A percentile compares a stretch with the other conserved stretches of the same genome.
Evolutionary conservation across 1,284 basidiomycete species (phyloP).

Genomic region (Cryptococcus sp.): DNA sequence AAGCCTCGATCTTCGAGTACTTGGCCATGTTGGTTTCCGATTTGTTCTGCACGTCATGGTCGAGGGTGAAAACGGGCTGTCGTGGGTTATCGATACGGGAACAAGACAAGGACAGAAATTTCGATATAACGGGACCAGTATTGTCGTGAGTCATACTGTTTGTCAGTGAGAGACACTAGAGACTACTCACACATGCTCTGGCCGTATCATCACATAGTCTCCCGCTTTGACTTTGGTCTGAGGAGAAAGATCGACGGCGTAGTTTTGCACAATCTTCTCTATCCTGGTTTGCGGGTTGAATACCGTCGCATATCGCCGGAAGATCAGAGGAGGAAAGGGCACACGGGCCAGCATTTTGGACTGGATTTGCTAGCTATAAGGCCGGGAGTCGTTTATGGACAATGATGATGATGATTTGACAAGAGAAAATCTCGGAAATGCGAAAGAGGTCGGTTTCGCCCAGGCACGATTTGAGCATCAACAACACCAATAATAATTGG

Average conservation of each 20-base stretch:
- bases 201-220: constrained; percentile 98
- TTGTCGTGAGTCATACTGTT: constrained; percentile 93
- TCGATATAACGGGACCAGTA: constrained; percentile 94
- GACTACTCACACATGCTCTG: constrained; percentile 70
- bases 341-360: too few species aligned
- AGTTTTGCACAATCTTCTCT: constrained; percentile 97
- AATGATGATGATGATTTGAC: too few species aligned
- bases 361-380: too few species aligned
- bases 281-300: constrained; percentile 75
- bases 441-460: too few species aligned
- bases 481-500: too few species aligned
- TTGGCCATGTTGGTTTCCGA: constrained; percentile 89
- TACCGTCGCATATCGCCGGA: constrained; percentile 30
- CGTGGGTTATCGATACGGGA: constrained; percentile 73
- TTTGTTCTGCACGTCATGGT: constrained; percentile 98
- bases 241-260: constrained; percentile 77
- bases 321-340: too few species aligned
- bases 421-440: too few species aligned
- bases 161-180: background rate
- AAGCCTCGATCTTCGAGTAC: constrained; percentile 86
- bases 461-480: too few species aligned
- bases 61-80: constrained; percentile 84
- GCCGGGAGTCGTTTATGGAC: too few species aligned
- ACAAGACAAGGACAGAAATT: constrained; percentile 93
- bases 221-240: constrained; percentile 80